phyloP scores from a whole-genome alignment of 441 rosid species.

The Adansonia madagascariensis region DNA sequence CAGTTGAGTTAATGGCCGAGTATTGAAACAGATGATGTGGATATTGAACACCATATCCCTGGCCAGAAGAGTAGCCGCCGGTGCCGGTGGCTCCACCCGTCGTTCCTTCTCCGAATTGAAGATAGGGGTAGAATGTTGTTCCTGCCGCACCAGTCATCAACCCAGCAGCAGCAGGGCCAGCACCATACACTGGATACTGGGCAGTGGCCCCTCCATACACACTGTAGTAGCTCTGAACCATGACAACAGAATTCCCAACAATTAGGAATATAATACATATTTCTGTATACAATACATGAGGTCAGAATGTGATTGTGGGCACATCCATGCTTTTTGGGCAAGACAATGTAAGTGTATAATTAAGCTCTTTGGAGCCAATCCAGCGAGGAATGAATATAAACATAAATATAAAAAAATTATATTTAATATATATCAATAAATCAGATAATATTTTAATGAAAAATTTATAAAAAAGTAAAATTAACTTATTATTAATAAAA shows the following conservation, averaged over 20 bases:
- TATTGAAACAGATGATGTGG: conserved; percentile 78
- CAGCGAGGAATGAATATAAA: background rate
- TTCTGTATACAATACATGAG: background rate
- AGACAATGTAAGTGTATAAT: background rate
- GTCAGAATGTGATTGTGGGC: background rate
- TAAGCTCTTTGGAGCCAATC: background rate
- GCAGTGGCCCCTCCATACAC: conserved; percentile 80
- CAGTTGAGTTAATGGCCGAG: conserved; percentile 36
- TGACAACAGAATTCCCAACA: background rate
- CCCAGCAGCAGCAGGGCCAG: conserved; percentile 48
- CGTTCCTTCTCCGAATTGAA: conserved; percentile 74
- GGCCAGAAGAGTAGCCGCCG: conserved; percentile 55
- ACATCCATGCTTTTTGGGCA: background rate
- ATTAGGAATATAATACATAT: background rate
- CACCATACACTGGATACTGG: conserved; percentile 77
- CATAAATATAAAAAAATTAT: background rate
- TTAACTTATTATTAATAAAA: no score
- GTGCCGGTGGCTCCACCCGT: conserved; percentile 59
- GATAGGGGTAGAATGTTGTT: conserved; percentile 71
- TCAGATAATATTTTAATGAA: no score
- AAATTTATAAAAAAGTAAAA: background rate
- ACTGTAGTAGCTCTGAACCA: conserved; percentile 74
- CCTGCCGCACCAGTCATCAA: conserved; percentile 50
- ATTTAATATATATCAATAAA: background rate
- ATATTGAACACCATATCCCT: conserved; percentile 62